Evolutionary conservation across 2,329 filamentous ascomycete genomes (phyloP), one percentile per base, ranked within the genome.

Genomic region (Kalmusia sp.): DNA sequence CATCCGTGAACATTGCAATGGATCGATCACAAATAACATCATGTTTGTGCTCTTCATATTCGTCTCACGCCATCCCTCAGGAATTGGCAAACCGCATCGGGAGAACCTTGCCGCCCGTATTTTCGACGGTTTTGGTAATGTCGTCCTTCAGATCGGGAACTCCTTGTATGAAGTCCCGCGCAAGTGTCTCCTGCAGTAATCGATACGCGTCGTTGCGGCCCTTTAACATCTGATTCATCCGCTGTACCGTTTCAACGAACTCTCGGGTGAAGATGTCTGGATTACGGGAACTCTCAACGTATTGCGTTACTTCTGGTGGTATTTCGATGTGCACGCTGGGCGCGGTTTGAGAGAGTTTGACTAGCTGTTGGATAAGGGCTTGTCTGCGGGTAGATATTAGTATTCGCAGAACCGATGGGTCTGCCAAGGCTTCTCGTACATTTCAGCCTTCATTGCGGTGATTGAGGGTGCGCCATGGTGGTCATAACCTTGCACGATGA

Each of bases 211-310:
- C 80, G 51, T 77, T 78, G 62, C 84, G 84, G 27, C 85, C 86
- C 61, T 84, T 86, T 46, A 87, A 71, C 69, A 84, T 81, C 64
- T 87, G 84, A 58, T 88, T 88, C 43, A 82, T 80, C 55, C 81
- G 78, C 74, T 87, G 85, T 7, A 86, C 83, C 24, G 84, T 76
- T 71, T 88, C 85, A 38, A 88, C 83, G 58, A 87, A 87, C 61
- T 88, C 84, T 39, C 85, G 80, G 7, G 84, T 87, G 71, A 87
- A 88, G 60, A 88, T 87, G 62, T 88, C 85, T 6, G 85, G 86
- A 63, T 88, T 88, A 19, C 85, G 82, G 15, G 83, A 81, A 17
- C 80, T 77, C 62, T 87, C 84, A 28, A 88, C 84, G 67, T 87
- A 88, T 50, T 80, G 78, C 58, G 86, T 82, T 27, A 88, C 83